A percentile compares a stretch with the other conserved stretches of the same genome.
Evolutionary conservation across 495 filamentous ascomycete species (phyloP).

Genomic region (Penicillium mononematosum): DNA sequence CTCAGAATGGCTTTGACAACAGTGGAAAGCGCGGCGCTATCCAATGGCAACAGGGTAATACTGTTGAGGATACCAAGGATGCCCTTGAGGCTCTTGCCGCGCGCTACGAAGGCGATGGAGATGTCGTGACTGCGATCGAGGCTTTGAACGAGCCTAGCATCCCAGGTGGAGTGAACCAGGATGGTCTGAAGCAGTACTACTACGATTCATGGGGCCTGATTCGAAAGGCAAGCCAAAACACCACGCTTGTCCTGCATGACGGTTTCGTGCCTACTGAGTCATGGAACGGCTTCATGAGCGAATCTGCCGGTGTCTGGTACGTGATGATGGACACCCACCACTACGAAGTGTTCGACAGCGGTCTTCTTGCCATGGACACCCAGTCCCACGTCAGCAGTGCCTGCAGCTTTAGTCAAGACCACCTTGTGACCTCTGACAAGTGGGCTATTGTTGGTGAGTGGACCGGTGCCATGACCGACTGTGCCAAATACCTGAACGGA

Average conservation of each 20-base stretch:
- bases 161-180: slow-evolving; percentile 54
- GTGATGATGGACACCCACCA: slow-evolving; percentile 69
- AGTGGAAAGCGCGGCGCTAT: slow-evolving; percentile 64
- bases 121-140: slow-evolving; percentile 69
- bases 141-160: slow-evolving; percentile 68
- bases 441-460: slow-evolving; percentile 72
- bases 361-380: slow-evolving; percentile 50
- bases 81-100: slow-evolving; percentile 58
- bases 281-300: slow-evolving; percentile 73
- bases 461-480: slow-evolving; percentile 70
- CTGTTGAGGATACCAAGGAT: slow-evolving; percentile 53
- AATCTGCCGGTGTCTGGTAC: slow-evolving; percentile 49
- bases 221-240: slow-evolving; percentile 49
- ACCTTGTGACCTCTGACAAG: slow-evolving; percentile 61
- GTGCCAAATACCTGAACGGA: slow-evolving; percentile 70
- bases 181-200: slow-evolving; percentile 60
- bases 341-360: slow-evolving; percentile 66
- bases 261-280: slow-evolving; percentile 60
- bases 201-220: slow-evolving; percentile 58
- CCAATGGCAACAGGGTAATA: slow-evolving; percentile 60
- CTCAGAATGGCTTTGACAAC: slow-evolving; percentile 84
- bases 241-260: slow-evolving; percentile 64
- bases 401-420: slow-evolving; percentile 47
- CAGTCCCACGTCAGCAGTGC: slow-evolving; percentile 50
- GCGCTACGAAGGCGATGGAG: slow-evolving; percentile 59